Conservation (phyloP, 306 rosid species). For the Morella rubra region DNA sequence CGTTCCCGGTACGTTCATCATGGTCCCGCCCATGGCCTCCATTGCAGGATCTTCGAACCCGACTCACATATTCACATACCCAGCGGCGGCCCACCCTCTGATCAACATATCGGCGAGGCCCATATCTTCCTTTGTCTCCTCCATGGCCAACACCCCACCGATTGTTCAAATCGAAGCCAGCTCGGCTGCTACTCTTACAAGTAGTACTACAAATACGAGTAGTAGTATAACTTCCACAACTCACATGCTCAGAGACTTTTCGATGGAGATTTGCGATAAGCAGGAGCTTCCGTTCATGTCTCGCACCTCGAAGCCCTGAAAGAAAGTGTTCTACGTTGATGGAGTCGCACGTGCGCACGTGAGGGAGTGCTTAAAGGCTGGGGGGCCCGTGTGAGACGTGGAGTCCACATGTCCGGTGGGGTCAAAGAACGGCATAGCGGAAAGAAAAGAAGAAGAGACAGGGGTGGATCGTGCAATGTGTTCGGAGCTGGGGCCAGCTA, state of each 20-base stretch:
- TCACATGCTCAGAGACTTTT: conserved; percentile 61
- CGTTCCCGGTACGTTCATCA: conserved; percentile 54
- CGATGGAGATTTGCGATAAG: conserved; percentile 67
- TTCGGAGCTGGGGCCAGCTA: conserved; percentile 9
- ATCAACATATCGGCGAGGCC: conserved; percentile 41
- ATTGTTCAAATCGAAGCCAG: conserved; percentile 39
- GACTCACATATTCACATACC: conserved; percentile 57
- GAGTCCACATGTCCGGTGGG: conserved; percentile 42
- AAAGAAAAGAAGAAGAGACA: neutral
- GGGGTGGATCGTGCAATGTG: conserved; percentile 26
- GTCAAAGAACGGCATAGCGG: neutral
- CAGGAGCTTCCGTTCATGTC: conserved; percentile 75
- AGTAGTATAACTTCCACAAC: conserved; percentile 10
- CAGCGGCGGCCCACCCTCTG: conserved; percentile 20
- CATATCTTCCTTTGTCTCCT: conserved; percentile 55
- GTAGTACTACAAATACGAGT: neutral
- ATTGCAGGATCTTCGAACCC: conserved; percentile 38
- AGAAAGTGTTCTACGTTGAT: neutral
- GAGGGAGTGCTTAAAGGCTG: conserved; percentile 12
- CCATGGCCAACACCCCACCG: conserved; percentile 31
- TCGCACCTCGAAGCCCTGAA: conserved; percentile 44
- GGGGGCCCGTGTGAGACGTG: conserved; percentile 15
- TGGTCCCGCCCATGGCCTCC: conserved; percentile 46
- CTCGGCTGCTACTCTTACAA: neutral
- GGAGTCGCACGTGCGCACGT: conserved; percentile 61